Percentiles rank a stretch among this genome's conserved stretches.
phyloP scores from a whole-genome alignment of 164 flowering plant genomes.

The Annona squamosa region DNA sequence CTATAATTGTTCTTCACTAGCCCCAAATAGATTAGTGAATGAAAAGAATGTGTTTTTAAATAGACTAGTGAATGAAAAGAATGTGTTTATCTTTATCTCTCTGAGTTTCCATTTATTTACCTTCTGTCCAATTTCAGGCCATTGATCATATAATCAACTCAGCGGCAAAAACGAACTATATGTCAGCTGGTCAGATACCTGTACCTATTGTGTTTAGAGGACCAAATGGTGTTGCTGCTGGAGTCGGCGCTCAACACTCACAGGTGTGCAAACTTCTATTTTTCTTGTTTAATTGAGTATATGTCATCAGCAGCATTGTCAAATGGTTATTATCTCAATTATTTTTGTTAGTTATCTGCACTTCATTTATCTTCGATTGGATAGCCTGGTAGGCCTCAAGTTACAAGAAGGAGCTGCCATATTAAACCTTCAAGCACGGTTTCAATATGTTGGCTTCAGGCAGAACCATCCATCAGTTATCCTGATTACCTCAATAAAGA shows the following conservation, averaged over 20 bases:
- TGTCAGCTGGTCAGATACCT: constrained; percentile 85
- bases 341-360: too few species aligned
- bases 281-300: not conserved
- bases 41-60: not conserved
- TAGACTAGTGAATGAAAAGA: not conserved
- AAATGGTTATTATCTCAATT: too few species aligned
- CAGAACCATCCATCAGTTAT: too few species aligned
- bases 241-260: constrained; percentile 99
- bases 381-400: too few species aligned
- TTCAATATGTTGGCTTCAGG: too few species aligned
- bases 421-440: too few species aligned
- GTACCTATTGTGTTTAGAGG: constrained; percentile 98
- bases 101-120: not conserved
- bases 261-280: constrained; percentile 37
- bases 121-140: constrained; percentile 46
- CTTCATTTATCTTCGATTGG: too few species aligned
- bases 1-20: not conserved
- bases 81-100: not conserved
- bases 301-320: too few species aligned
- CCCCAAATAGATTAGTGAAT: not conserved
- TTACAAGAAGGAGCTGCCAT: too few species aligned
- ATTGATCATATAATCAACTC: constrained; percentile 97
- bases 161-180: constrained; percentile 91
- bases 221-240: constrained; percentile 99
- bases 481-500: too few species aligned